Conservation (phyloP, 2,329 filamentous ascomycete genomes). For the Curvularia sp. region DNA sequence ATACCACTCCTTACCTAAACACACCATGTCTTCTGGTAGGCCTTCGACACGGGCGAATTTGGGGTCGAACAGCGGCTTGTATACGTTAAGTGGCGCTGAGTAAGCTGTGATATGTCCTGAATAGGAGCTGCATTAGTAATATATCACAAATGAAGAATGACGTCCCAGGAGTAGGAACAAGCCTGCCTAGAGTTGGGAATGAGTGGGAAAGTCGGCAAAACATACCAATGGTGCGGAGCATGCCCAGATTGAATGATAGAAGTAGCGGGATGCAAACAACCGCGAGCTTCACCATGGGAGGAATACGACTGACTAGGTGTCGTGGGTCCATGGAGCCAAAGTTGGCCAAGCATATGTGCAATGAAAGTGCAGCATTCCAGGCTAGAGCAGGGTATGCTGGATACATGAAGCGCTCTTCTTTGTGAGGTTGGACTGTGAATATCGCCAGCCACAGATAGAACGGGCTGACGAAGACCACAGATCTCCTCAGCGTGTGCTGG, state of each 20-base stretch:
- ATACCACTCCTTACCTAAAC: conserved; percentile 97
- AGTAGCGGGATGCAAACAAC: conserved; percentile 68
- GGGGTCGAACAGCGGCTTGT: conserved; percentile 67
- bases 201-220: background rate
- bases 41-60: conserved; percentile 67
- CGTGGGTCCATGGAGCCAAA: conserved; percentile 74
- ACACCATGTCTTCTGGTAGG: conserved; percentile 75
- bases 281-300: conserved; percentile 74
- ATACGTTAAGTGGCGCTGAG: conserved; percentile 77
- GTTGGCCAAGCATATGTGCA: conserved; percentile 80
- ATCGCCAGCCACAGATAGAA: conserved; percentile 96
- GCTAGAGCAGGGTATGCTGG: conserved; percentile 90
- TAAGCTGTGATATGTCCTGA: conserved; percentile 78
- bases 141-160: background rate
- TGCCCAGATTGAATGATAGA: conserved; percentile 68
- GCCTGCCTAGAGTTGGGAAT: background rate
- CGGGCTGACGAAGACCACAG: conserved; percentile 77
- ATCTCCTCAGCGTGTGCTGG: conserved; percentile 74
- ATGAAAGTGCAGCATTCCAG: conserved; percentile 83
- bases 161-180: background rate
- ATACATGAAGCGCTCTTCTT: conserved; percentile 99
- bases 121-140: background rate
- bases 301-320: conserved; percentile 73
- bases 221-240: conserved; percentile 71
- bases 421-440: conserved; percentile 92